Evolutionary conservation across 2,329 filamentous ascomycete genomes (phyloP).

Genomic region (Diaporthe capsici): DNA sequence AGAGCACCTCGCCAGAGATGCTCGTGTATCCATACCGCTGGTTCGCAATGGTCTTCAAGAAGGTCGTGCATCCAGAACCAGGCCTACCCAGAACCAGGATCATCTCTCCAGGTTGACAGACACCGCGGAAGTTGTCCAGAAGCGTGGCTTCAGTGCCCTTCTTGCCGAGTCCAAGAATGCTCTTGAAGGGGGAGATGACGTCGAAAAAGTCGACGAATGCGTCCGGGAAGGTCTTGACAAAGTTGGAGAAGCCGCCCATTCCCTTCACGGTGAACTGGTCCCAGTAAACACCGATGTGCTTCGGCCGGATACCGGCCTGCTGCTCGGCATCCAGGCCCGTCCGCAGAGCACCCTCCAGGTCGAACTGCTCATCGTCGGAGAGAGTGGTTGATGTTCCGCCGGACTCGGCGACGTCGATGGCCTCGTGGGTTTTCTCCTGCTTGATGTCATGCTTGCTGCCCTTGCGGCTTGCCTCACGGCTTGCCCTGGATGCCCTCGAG

Average conservation of each 20-base stretch:
- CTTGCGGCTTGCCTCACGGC: slow-evolving; percentile 36
- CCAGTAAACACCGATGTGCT: slow-evolving; percentile 86
- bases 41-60: slow-evolving; percentile 78
- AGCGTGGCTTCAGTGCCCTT: slow-evolving; percentile 82
- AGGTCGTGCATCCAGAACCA: slow-evolving; percentile 79
- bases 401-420: slow-evolving; percentile 61
- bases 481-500: slow-evolving; percentile 65
- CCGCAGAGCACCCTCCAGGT: slow-evolving; percentile 81
- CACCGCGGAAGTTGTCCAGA: slow-evolving; percentile 78
- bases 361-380: slow-evolving; percentile 73
- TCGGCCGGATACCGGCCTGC: slow-evolving; percentile 83
- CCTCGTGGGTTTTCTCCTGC: slow-evolving; percentile 37
- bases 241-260: slow-evolving; percentile 80
- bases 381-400: slow-evolving; percentile 54
- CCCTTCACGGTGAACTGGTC: slow-evolving; percentile 82
- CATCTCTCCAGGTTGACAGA: slow-evolving; percentile 89
- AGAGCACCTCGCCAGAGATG: slow-evolving; percentile 78
- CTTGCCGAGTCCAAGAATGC: slow-evolving; percentile 74
- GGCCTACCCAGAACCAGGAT: slow-evolving; percentile 85
- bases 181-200: slow-evolving; percentile 74
- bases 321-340: slow-evolving; percentile 79
- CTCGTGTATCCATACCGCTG: slow-evolving; percentile 71
- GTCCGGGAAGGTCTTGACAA: slow-evolving; percentile 81
- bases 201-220: slow-evolving; percentile 85
- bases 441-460: slow-evolving; percentile 48